Evolutionary conservation across 2,329 filamentous ascomycete genomes (phyloP).

Genomic region (Cordyceps javanica): DNA sequence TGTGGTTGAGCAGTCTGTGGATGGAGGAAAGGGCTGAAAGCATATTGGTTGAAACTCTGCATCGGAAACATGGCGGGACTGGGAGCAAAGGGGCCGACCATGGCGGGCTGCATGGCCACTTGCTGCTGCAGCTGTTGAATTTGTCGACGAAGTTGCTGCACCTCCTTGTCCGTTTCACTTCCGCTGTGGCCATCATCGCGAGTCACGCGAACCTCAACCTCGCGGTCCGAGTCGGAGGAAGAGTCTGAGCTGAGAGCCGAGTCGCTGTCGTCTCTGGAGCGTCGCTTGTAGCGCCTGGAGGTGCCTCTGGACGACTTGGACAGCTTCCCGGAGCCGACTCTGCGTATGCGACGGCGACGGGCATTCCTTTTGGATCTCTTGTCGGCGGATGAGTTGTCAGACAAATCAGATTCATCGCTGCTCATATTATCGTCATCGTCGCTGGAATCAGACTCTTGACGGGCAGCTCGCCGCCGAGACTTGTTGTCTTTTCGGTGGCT

Average conservation of each 20-base stretch:
- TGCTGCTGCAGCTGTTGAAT: slow-evolving; percentile 25
- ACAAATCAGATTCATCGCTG: slow-evolving; percentile 8
- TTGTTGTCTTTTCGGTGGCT: background rate
- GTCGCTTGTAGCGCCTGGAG: background rate
- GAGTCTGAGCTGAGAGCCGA: slow-evolving; percentile 22
- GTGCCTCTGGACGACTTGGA: background rate
- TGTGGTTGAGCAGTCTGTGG: background rate
- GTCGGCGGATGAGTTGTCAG: background rate
- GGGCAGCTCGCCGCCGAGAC: background rate
- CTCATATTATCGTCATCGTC: background rate
- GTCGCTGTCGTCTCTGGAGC: slow-evolving; percentile 14
- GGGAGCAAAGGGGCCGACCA: background rate
- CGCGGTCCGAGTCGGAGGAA: slow-evolving; percentile 18
- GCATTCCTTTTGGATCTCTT: background rate
- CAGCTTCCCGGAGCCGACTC: background rate
- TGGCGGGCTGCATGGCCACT: slow-evolving; percentile 18
- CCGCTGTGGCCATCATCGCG: slow-evolving; percentile 16
- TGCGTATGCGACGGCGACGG: slow-evolving; percentile 1
- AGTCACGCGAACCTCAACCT: slow-evolving; percentile 15
- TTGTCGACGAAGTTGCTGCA: slow-evolving; percentile 22
- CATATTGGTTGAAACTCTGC: background rate
- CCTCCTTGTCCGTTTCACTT: slow-evolving; percentile 2
- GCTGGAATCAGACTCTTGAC: background rate
- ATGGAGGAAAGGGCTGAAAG: background rate
- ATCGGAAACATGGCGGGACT: background rate